These are phyloP conservation scores for Podospora comata DNA, from an alignment of 495 filamentous ascomycete genomes.

Conservation along the genomic window DNA sequence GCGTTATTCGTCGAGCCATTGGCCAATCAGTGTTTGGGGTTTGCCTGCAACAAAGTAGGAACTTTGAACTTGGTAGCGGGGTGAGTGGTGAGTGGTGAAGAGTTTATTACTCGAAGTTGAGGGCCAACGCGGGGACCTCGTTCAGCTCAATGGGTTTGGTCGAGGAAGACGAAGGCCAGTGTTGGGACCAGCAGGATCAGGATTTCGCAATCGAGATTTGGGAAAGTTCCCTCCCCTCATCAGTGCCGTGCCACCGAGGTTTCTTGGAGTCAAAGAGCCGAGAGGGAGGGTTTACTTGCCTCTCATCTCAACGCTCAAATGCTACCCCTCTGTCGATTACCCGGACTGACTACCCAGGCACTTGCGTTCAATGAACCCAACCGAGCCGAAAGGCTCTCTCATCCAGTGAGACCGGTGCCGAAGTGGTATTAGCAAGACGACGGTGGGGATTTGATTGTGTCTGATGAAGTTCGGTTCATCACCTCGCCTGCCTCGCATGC, in stretches of 20 bases:
- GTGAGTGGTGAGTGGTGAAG: not conserved
- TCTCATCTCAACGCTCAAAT: not conserved
- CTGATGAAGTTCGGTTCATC: not conserved
- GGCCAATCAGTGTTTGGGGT: not conserved
- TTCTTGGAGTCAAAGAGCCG: not conserved
- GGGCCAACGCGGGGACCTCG: not conserved
- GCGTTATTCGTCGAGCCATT: slow-evolving; percentile 7
- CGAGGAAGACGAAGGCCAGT: not conserved
- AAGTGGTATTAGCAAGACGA: not conserved
- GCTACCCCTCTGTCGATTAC: not conserved
- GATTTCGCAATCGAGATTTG: not conserved
- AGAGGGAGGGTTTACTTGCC: not conserved
- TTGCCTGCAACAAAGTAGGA: not conserved
- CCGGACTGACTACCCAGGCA: not conserved
- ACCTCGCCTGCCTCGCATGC: not conserved
- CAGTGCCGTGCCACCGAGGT: not conserved
- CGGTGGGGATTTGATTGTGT: not conserved
- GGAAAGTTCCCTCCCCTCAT: not conserved
- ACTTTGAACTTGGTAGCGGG: not conserved
- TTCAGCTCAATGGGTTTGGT: not conserved
- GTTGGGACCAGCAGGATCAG: not conserved
- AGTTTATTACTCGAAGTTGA: not conserved
- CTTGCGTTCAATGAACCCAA: not conserved
- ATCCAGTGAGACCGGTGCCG: slow-evolving; percentile 3
- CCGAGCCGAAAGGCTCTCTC: not conserved